Evolutionary conservation across 768 basidiomycete species (phyloP), one percentile per base, ranked within the genome.

Genomic region (Kwoniella heveanensis): DNA sequence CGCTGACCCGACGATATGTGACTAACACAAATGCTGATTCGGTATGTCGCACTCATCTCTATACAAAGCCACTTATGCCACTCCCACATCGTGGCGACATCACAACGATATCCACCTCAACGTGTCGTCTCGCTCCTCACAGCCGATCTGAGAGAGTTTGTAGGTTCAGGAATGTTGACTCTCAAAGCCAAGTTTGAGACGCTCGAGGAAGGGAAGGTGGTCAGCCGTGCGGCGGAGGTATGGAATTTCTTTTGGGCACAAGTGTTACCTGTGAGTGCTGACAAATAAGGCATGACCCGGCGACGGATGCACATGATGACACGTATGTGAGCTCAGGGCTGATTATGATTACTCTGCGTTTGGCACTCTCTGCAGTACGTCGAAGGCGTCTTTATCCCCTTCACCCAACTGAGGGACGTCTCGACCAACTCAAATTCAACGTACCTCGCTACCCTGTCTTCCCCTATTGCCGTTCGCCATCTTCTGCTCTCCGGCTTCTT

Each of bases 131-230:
- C 85, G 0, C 85, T 86, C 8, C 84, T 97, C 12, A 89, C 90
- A 60, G 81, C 85, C 57, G 92, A 94, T 79, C 86, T 92, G 0
- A 83, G 86, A 21, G 92, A 93, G 65, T 84, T 97, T 51, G 89
- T 95, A 57, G 86, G 86, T 0, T 85, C 87, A 1, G 93, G 93
- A 12, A 97, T 95, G 91, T 85, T 92, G 55, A 97, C 92, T 1
- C 83, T 97, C 25, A 92, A 91, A 69, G 87, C 91, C 0, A 93
- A 91, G 72, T 83, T 97, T 5, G 82, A 84, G 29, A 87, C 85
- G 2, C 82, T 89, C 9, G 89, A 92, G 26, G 92, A 94, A 47
- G 88, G 88, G 39, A 86, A 88, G 72, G 83, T 97, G 17, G 82
- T 94, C 5, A 82, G 83, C 4, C 84, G 91, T 27, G 84, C 95